phyloP scores from a whole-genome alignment of 352 stramenopile species.

The Achlya hypogyna region DNA sequence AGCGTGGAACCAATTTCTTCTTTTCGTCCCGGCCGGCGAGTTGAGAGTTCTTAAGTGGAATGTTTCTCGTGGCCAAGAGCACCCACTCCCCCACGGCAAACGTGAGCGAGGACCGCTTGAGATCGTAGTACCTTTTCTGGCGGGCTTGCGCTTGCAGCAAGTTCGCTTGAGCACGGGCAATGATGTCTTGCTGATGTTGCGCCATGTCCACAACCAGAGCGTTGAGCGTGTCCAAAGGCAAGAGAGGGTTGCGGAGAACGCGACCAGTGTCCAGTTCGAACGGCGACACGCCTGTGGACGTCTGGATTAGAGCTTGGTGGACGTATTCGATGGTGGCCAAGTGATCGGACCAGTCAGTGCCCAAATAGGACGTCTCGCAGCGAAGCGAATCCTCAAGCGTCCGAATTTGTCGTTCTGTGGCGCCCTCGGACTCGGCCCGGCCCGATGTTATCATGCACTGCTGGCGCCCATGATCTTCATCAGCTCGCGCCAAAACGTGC shows the following conservation, averaged over 20 bases:
- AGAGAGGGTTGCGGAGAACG: not conserved
- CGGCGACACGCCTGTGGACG: conserved; percentile 16
- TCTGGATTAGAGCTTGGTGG: conserved; percentile 18
- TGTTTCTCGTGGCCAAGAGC: not conserved
- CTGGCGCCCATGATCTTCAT: conserved; percentile 23
- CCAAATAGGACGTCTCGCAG: conserved; percentile 20
- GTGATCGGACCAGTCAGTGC: conserved; percentile 20
- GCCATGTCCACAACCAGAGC: not conserved
- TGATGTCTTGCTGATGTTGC: not conserved
- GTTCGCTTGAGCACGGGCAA: not conserved
- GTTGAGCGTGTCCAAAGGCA: not conserved
- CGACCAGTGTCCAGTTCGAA: conserved; percentile 27
- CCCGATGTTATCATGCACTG: conserved; percentile 14
- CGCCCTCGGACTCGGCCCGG: conserved; percentile 21
- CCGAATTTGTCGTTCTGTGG: conserved; percentile 19
- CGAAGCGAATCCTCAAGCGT: conserved; percentile 22
- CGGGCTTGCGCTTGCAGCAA: not conserved
- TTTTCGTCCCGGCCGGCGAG: not conserved
- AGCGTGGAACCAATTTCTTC: not conserved
- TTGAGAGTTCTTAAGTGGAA: not conserved
- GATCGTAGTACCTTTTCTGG: conserved; percentile 2
- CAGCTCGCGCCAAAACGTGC: conserved; percentile 22
- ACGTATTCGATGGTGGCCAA: conserved; percentile 25
- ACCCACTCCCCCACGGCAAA: not conserved
- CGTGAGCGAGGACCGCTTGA: not conserved